Base-by-base conservation (phyloP, 257 asterid species). In the Ilex aquifolium region DNA sequence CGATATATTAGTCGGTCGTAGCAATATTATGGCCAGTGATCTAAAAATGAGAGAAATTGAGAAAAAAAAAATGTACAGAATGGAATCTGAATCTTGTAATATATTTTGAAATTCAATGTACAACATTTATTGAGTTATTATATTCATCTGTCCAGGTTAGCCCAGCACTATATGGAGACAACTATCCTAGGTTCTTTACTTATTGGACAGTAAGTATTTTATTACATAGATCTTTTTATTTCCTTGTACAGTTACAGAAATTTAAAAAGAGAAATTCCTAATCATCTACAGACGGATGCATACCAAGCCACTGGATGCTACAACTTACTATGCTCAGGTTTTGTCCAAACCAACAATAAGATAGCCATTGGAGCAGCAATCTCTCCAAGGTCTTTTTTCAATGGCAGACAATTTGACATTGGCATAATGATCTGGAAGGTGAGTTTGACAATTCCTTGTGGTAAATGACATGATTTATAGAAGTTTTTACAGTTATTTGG, bases 341-440 rank as follows among this genome's bases (percentile, higher is more conserved):
- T 88, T 44, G 88, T 88, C 48, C 98, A 91, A 72, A 91, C 86
- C 9, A 91, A 91, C 73, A 86, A 78, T 64, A 88, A 79, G 64
- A 91, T 91, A 10, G 96, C 98, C 0, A 88, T 91, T n/a, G 96
- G 98, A 51, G 98, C 98, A 59, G 96, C 96, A 6, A 91, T 91
- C 48, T 88, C 96, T 70, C 98, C 96, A 57, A 82, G 98, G 64
- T 91, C 98, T 16, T 74, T 82, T 62, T 83, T 64, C 77, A 69
- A 57, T 55, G 73, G 72, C 4, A 79, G 88, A 62, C 98, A 91
- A 59, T 91, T 79, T 50, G 98, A 91, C 74, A 88, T 91, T 46
- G 95, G 95, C 67, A 59, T 91, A 36, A 91, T 81, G 95, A 75
- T 91, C n/a, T 91, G 98, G 98, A 91, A 91, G 98, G 98, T 91